Percentiles rank a stretch among this genome's conserved stretches.
Evolutionary conservation across 192 early-diverging fungal genomes (phyloP).

Genomic region (Linnemannia elongata): DNA sequence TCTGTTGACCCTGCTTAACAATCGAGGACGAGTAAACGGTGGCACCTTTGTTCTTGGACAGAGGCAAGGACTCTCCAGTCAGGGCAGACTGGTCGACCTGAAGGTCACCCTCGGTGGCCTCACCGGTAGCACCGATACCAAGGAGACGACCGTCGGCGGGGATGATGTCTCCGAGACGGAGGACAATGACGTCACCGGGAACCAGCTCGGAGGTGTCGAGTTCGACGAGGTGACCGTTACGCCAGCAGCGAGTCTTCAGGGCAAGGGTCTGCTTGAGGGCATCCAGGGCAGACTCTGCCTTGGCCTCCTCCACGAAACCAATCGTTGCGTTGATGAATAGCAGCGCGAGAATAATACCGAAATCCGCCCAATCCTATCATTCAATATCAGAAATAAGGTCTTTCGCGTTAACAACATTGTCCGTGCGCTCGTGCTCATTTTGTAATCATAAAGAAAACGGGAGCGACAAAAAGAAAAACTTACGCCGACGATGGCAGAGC

Average conservation of each 20-base stretch:
- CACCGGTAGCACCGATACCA: constrained; percentile 81
- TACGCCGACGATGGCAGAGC: constrained; percentile 73
- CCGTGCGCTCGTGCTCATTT: neutral
- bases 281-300: constrained; percentile 92
- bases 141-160: constrained; percentile 90
- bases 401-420: constrained; percentile 1
- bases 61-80: constrained; percentile 94
- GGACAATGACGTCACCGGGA: constrained; percentile 92
- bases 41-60: constrained; percentile 82
- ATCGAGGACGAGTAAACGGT: constrained; percentile 93
- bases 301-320: constrained; percentile 93
- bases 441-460: neutral
- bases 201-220: constrained; percentile 83
- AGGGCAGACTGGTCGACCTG: constrained; percentile 94
- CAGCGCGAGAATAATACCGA: constrained; percentile 84
- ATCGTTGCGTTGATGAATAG: constrained; percentile 90
- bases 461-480: neutral
- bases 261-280: constrained; percentile 95
- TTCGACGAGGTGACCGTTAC: constrained; percentile 81
- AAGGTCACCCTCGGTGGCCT: constrained; percentile 82
- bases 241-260: constrained; percentile 83
- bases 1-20: constrained; percentile 94
- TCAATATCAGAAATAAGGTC: neutral
- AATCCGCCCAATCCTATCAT: constrained; percentile 67
- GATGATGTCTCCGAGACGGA: constrained; percentile 94